These are phyloP conservation scores for Seiridium cupressi DNA, from an alignment of 2,329 filamentous ascomycete species.

Conservation along the genomic window DNA sequence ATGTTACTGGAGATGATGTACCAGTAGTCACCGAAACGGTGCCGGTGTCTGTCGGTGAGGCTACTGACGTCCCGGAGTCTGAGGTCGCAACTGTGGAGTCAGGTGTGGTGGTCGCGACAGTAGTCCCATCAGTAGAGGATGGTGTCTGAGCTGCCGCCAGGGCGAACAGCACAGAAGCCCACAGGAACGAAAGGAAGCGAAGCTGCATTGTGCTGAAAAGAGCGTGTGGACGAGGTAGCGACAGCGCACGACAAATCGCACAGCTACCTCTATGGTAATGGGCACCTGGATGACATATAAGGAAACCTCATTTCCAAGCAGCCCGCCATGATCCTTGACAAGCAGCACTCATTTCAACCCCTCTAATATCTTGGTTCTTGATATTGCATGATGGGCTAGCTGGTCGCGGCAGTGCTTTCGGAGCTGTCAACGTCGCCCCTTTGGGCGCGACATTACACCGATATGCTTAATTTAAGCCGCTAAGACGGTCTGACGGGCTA, in stretches of 20 bases:
- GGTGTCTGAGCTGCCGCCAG: conserved; percentile 30
- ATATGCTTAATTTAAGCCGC: conserved; percentile 14
- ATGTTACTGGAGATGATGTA: conserved; percentile 5
- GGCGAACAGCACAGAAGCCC: conserved; percentile 26
- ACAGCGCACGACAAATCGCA: conserved; percentile 4
- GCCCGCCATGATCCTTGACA: not conserved
- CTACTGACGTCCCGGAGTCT: conserved; percentile 3
- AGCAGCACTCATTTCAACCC: conserved; percentile 8
- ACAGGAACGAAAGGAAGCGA: conserved; percentile 23
- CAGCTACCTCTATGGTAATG: not conserved
- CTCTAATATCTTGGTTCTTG: conserved; percentile 16
- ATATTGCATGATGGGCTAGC: conserved; percentile 11
- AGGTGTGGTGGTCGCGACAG: conserved; percentile 14
- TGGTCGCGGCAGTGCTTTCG: not conserved
- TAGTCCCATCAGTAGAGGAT: conserved; percentile 20
- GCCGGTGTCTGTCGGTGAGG: conserved; percentile 7
- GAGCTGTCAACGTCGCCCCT: not conserved
- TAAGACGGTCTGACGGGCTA: conserved; percentile 11
- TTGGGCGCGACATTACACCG: not conserved
- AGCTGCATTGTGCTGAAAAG: conserved; percentile 18
- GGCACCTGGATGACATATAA: conserved; percentile 19
- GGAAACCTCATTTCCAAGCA: conserved; percentile 1
- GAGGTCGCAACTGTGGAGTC: conserved; percentile 8
- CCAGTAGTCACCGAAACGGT: conserved; percentile 11
- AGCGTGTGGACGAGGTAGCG: conserved; percentile 15